Conservation (phyloP, 2,329 filamentous ascomycete species). For the Penicillium sp. region DNA sequence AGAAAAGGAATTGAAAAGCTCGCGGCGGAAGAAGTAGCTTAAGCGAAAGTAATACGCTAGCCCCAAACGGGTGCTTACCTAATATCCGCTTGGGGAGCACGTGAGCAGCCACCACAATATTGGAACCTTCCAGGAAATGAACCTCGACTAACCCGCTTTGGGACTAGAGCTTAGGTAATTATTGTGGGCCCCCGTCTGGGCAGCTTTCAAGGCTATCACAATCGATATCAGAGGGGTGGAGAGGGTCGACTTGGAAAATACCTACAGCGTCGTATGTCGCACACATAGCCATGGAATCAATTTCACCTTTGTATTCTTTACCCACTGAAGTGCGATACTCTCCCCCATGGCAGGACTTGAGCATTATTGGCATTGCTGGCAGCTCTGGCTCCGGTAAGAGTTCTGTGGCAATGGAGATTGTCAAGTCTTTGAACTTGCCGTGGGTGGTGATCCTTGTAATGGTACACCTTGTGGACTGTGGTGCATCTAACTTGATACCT, state of each 20-base stretch:
- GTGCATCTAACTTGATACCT: neutral
- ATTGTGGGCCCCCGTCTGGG: neutral
- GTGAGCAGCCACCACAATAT: neutral
- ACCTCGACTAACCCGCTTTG: neutral
- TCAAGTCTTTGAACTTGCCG: conserved; percentile 82
- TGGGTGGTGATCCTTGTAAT: conserved; percentile 99
- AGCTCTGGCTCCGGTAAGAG: conserved; percentile 96
- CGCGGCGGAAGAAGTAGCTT: conserved; percentile 16
- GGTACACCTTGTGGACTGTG: conserved; percentile 52
- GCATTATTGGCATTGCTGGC: conserved; percentile 93
- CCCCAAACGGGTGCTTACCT: conserved; percentile 8
- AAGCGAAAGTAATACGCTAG: conserved; percentile 29
- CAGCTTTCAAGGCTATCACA: neutral
- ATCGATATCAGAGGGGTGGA: conserved; percentile 5
- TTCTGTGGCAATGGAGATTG: conserved; percentile 86
- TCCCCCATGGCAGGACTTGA: conserved; percentile 93
- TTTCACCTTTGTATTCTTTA: conserved; percentile 37
- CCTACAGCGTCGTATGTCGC: neutral
- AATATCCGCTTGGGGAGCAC: neutral
- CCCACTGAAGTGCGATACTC: conserved; percentile 67
- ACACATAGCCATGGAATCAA: conserved; percentile 34
- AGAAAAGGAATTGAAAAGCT: conserved; percentile 24
- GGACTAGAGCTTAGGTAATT: conserved; percentile 2
- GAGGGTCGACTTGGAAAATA: neutral
- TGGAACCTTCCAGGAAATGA: neutral